Conservation (phyloP, 2,329 filamentous ascomycete genomes). For the Penicillium italicum region DNA sequence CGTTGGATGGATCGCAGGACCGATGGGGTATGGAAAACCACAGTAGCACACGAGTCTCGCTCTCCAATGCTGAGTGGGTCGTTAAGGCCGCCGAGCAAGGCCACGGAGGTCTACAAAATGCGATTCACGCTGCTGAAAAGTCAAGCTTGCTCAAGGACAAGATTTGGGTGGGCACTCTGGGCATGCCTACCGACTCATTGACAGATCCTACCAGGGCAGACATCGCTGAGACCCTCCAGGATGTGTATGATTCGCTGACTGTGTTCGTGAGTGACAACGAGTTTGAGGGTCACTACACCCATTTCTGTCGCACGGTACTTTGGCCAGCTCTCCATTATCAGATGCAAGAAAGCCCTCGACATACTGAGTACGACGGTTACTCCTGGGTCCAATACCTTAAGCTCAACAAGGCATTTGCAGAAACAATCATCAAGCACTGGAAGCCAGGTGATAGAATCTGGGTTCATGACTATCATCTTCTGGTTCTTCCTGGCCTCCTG, state of each 20-base stretch:
- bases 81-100: conserved; percentile 83
- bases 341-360: conserved; percentile 93
- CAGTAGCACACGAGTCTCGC: conserved; percentile 58
- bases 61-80: conserved; percentile 72
- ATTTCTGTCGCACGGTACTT: conserved; percentile 93
- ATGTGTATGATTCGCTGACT: conserved; percentile 74
- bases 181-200: conserved; percentile 86
- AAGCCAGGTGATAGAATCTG: conserved; percentile 88
- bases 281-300: conserved; percentile 87
- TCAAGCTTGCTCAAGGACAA: conserved; percentile 67
- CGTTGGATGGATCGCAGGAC: conserved; percentile 18
- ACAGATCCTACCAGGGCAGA: conserved; percentile 71
- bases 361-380: conserved; percentile 94
- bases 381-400: conserved; percentile 92
- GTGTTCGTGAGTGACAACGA: conserved; percentile 87
- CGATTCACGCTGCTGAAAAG: conserved; percentile 71
- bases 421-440: conserved; percentile 82
- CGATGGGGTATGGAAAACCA: conserved; percentile 36
- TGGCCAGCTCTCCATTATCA: conserved; percentile 98
- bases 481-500: conserved; percentile 80
- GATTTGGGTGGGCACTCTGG: conserved; percentile 83
- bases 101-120: conserved; percentile 86
- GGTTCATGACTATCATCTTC: conserved; percentile 92
- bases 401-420: conserved; percentile 86
- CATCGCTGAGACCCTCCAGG: conserved; percentile 74